Conservation (phyloP, 202 grass and related monocot species). For the Sporobolus alterniflorus region DNA sequence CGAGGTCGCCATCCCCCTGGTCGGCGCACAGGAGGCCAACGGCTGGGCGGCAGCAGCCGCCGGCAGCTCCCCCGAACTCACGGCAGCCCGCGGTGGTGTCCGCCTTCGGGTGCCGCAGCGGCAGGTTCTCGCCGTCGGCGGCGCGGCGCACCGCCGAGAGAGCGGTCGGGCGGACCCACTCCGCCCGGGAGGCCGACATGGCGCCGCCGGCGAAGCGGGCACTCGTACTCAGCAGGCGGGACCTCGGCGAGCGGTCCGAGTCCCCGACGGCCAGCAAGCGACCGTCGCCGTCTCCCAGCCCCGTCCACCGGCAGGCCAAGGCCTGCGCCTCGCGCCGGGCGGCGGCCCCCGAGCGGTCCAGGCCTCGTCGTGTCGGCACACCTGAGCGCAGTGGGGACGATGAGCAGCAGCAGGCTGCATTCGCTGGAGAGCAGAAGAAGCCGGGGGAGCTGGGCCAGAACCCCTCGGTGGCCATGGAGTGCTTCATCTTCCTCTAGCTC, state of each 20-base stretch:
- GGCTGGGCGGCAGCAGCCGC: background rate
- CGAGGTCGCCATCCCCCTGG: slow-evolving; percentile 39
- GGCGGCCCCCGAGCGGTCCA: background rate
- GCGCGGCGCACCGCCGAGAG: slow-evolving; percentile 45
- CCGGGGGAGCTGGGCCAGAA: slow-evolving; percentile 9
- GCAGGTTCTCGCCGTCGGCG: slow-evolving; percentile 50
- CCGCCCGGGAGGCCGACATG: slow-evolving; percentile 48
- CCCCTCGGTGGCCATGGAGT: slow-evolving; percentile 62
- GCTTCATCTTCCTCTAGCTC: slow-evolving; percentile 56
- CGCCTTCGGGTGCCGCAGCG: slow-evolving; percentile 49
- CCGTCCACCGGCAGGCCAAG: background rate
- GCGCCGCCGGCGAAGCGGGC: slow-evolving; percentile 29
- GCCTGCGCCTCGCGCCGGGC: background rate
- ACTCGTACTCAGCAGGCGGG: slow-evolving; percentile 10
- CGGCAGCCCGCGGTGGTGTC: slow-evolving; percentile 49
- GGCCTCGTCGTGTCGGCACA: background rate
- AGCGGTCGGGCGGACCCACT: slow-evolving; percentile 41
- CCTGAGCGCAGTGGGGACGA: no score
- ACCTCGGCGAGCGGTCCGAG: slow-evolving; percentile 48
- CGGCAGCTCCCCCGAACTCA: background rate
- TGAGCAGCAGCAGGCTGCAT: no score
- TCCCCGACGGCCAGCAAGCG: slow-evolving; percentile 37
- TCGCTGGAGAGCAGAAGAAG: slow-evolving; percentile 3
- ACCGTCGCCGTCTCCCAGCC: slow-evolving; percentile 24
- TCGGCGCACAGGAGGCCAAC: slow-evolving; percentile 9